Evolutionary conservation across 1,139 yeast species (phyloP).

Genomic region (Kurtzmaniella quercitrusa): DNA sequence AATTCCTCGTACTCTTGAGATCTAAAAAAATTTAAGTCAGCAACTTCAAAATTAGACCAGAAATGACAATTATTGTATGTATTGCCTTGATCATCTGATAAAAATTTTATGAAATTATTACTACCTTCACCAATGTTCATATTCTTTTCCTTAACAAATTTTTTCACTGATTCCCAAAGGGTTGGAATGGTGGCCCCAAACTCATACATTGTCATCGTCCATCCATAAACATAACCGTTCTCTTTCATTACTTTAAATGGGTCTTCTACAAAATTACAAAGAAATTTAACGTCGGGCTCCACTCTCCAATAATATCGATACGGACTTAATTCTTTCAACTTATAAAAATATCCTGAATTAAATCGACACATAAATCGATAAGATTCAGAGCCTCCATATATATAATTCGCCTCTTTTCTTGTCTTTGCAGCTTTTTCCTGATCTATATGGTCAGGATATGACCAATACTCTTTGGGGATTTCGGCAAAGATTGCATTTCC

Average conservation of each 20-base stretch:
- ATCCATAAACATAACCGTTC: conserved; percentile 22
- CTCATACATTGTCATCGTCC: conserved; percentile 26
- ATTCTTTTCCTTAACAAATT: conserved; percentile 24
- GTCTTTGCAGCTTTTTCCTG: conserved; percentile 14
- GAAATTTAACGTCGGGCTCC: conserved; percentile 11
- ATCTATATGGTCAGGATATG: conserved; percentile 26
- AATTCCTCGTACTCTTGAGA: conserved; percentile 23
- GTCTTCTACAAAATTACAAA: conserved; percentile 22
- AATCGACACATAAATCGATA: conserved; percentile 34
- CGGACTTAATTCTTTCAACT: conserved; percentile 14
- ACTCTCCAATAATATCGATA: conserved; percentile 17
- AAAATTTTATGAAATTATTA: conserved; percentile 37
- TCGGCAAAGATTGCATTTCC: conserved; percentile 45
- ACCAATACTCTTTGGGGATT: conserved; percentile 49
- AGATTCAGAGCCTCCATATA: conserved; percentile 35
- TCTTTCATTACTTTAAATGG: conserved; percentile 22
- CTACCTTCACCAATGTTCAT: conserved; percentile 32
- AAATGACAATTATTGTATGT: conserved; percentile 36
- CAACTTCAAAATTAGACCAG: conserved; percentile 38
- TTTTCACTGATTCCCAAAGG: conserved; percentile 22
- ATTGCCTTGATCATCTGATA: conserved; percentile 48
- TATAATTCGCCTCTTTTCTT: conserved; percentile 23
- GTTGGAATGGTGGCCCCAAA: conserved; percentile 28
- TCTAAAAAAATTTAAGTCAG: conserved; percentile 33
- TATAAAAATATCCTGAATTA: conserved; percentile 25